Percentiles rank a stretch among this genome's conserved stretches.
phyloP scores from a whole-genome alignment of 2,329 filamentous ascomycete species.

The Calonectria ilicicola region DNA sequence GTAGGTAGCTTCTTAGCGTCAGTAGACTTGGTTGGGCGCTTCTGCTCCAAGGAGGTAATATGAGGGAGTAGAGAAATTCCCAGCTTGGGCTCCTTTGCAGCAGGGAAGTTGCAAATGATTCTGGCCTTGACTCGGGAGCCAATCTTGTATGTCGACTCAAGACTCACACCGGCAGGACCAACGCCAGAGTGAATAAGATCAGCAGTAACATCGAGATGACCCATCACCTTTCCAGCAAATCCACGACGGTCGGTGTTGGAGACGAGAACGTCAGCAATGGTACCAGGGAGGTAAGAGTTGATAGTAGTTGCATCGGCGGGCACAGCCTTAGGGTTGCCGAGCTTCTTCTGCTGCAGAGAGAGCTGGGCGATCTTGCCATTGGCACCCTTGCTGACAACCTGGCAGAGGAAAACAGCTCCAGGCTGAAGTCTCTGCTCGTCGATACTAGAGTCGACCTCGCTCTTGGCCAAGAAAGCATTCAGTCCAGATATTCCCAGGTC shows the following conservation, averaged over 20 bases:
- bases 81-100: constrained; percentile 82
- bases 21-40: constrained; percentile 49
- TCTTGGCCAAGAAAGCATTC: constrained; percentile 87
- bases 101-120: constrained; percentile 88
- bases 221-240: constrained; percentile 91
- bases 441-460: constrained; percentile 78
- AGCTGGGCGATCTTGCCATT: constrained; percentile 90
- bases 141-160: constrained; percentile 83
- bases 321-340: constrained; percentile 74
- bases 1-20: constrained; percentile 62
- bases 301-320: constrained; percentile 86
- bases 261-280: constrained; percentile 86
- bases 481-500: constrained; percentile 82
- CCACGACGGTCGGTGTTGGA: constrained; percentile 80
- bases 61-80: constrained; percentile 92
- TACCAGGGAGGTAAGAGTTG: constrained; percentile 90
- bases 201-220: constrained; percentile 89
- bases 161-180: constrained; percentile 74
- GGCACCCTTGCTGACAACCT: constrained; percentile 79
- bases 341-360: constrained; percentile 77
- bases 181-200: constrained; percentile 90
- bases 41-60: constrained; percentile 72
- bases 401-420: constrained; percentile 86
- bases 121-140: constrained; percentile 88
- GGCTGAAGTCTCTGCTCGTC: constrained; percentile 79